Conservation (phyloP, 305 asterid genomes). For the Fraxinus sp. region DNA sequence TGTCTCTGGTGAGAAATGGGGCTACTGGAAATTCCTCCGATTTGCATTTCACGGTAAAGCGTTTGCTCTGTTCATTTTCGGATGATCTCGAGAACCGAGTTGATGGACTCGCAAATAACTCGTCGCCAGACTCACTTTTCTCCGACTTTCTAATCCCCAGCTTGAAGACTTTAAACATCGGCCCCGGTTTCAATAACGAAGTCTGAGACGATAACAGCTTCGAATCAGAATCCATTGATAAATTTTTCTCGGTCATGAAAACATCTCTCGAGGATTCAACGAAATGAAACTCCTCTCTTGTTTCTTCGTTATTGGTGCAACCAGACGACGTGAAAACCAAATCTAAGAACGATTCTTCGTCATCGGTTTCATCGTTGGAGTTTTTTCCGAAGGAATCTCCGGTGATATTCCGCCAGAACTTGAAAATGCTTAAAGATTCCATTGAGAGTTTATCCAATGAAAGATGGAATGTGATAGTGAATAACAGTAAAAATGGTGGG, state of each 20-base stretch:
- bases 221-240: conserved; percentile 28
- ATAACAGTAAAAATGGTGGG: neutral
- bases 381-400: conserved; percentile 33
- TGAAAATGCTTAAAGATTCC: conserved; percentile 62
- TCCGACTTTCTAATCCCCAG: conserved; percentile 34
- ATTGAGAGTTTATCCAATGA: conserved; percentile 8
- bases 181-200: conserved; percentile 32
- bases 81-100: conserved; percentile 17
- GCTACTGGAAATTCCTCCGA: conserved; percentile 17
- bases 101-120: neutral
- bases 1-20: conserved; percentile 27
- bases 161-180: conserved; percentile 35
- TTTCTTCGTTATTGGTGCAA: conserved; percentile 13
- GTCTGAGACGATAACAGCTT: conserved; percentile 55
- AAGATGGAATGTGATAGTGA: neutral
- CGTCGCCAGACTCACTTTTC: neutral
- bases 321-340: conserved; percentile 55
- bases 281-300: conserved; percentile 24
- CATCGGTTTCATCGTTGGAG: conserved; percentile 50
- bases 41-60: conserved; percentile 25
- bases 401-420: conserved; percentile 51
- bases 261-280: conserved; percentile 56
- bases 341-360: conserved; percentile 72
- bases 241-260: conserved; percentile 33
- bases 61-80: conserved; percentile 27